A percentile compares a stretch with the other conserved stretches of the same genome.
Evolutionary conservation across 208 protist species (phyloP).

Genomic region (Porcisia hertigi): DNA sequence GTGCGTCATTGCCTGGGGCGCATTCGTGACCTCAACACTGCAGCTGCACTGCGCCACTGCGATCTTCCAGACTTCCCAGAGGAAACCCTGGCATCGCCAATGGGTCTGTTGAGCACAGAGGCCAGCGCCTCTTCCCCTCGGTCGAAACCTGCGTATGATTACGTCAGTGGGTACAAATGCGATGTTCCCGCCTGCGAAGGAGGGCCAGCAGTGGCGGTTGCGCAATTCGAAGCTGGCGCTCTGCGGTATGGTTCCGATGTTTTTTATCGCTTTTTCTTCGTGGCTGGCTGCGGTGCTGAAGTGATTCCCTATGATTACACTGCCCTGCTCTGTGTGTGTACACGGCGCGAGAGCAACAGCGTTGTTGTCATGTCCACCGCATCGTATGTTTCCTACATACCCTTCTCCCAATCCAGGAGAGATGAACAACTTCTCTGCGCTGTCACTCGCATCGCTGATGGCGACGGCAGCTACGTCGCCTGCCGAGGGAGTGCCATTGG

Average conservation of each 20-base stretch:
- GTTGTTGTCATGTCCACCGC: constrained; percentile 41
- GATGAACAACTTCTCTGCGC: constrained; percentile 42
- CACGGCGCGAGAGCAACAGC: constrained; percentile 9
- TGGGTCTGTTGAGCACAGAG: constrained; percentile 2
- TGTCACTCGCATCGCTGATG: constrained; percentile 28
- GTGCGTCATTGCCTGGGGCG: constrained; percentile 67
- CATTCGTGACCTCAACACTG: constrained; percentile 44
- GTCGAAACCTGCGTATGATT: constrained; percentile 23
- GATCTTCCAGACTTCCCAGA: constrained; percentile 29
- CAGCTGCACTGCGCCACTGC: constrained; percentile 26
- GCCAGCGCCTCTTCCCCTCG: neutral
- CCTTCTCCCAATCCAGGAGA: constrained; percentile 44
- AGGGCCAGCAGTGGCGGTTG: neutral
- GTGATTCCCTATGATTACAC: constrained; percentile 84
- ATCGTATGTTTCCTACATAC: constrained; percentile 60
- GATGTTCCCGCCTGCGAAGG: neutral
- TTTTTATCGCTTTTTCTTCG: constrained; percentile 49
- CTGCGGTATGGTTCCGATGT: constrained; percentile 14
- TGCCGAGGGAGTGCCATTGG: constrained; percentile 57
- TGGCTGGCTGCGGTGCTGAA: constrained; percentile 50
- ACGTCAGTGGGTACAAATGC: constrained; percentile 30
- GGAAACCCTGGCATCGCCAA: neutral
- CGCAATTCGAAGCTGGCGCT: constrained; percentile 4
- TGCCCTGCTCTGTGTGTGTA: constrained; percentile 56
- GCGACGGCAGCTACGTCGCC: constrained; percentile 33